Evolutionary conservation across 2,329 filamentous ascomycete genomes (phyloP), one percentile per base, ranked within the genome.

Genomic region (Chalara sp.): DNA sequence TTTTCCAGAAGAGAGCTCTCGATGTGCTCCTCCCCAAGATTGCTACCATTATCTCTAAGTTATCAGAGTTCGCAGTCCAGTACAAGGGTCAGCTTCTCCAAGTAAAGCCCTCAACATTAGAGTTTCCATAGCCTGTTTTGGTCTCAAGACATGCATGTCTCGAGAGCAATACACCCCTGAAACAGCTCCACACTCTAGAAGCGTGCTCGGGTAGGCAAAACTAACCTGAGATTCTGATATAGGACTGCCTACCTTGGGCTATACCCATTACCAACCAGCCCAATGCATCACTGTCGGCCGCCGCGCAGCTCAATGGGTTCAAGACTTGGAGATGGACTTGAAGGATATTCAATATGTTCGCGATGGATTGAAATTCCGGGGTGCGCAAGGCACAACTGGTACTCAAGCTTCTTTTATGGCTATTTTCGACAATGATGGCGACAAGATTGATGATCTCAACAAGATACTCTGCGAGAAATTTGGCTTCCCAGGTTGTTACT

Each of bases 241-340:
- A 21, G 21, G 21, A 21, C 8, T 37, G 8, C 35, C 35, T 8
- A 37, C 35, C 35, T n/a, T 37, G 8, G 35, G 35, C 8, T 37
- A 37, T 70, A 93, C 89, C 6, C 87, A 92, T 67, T 75, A 81
- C 44, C 83, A 87, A 66, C 72, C 80, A 6, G 80, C 77, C 3
- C 77, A 81, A 61, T 66, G 73, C 28, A 68, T 69, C 51, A 72
- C 70, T 29, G 55, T 61, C 12, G 56, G 52, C 7, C 40, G 54
- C 29, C 47, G 56, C n/a, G 80, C 84, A 7, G 81, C 81, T 35
- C 78, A 87, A 60, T 91, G 87, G 87, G 79, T 83, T 21, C 85
- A 89, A 62, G 84, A 89, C 61, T 73, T 89, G 21, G 68, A 87
- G 52, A 80, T 89, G 69, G 89, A 93, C 59, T 74, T 95, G 48